phyloP scores from a whole-genome alignment of 2,329 filamentous ascomycete genomes.

The Ceratocystis smalleyi region DNA sequence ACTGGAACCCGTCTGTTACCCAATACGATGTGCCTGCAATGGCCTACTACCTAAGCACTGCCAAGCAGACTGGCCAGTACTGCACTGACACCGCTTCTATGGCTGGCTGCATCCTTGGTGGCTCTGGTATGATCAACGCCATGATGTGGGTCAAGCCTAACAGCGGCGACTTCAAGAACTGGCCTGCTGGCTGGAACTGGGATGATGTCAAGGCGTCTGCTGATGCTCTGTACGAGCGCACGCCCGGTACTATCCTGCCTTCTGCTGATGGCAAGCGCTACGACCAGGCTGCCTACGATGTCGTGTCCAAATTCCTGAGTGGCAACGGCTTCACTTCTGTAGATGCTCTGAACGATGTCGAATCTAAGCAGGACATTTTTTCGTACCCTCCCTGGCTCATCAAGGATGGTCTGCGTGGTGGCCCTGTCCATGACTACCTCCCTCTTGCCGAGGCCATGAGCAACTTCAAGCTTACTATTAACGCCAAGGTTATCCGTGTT shows the following conservation, averaged over 20 bases:
- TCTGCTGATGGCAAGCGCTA: slow-evolving; percentile 52
- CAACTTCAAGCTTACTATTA: slow-evolving; percentile 53
- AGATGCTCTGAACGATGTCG: slow-evolving; percentile 43
- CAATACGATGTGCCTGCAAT: slow-evolving; percentile 58
- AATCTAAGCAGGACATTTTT: slow-evolving; percentile 50
- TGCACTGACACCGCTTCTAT: slow-evolving; percentile 57
- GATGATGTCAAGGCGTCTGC: slow-evolving; percentile 44
- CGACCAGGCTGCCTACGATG: slow-evolving; percentile 48
- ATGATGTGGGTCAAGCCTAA: slow-evolving; percentile 49
- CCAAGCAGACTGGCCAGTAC: slow-evolving; percentile 44
- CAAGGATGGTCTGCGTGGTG: slow-evolving; percentile 47
- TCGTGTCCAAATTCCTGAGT: slow-evolving; percentile 44
- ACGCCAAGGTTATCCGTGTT: slow-evolving; percentile 50
- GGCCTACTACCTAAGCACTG: slow-evolving; percentile 52
- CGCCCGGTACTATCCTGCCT: slow-evolving; percentile 51
- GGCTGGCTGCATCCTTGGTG: slow-evolving; percentile 56
- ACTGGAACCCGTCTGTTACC: slow-evolving; percentile 45
- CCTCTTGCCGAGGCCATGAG: slow-evolving; percentile 40
- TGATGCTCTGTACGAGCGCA: slow-evolving; percentile 49
- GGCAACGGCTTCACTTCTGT: slow-evolving; percentile 43
- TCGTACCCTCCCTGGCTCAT: slow-evolving; percentile 53
- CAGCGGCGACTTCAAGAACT: slow-evolving; percentile 55
- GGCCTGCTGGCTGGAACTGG: slow-evolving; percentile 55
- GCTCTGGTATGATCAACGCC: slow-evolving; percentile 50
- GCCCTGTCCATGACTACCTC: slow-evolving; percentile 57